These are phyloP conservation scores for Jamesozyma spencerorum DNA, from an alignment of 805 yeast genomes.

Conservation along the genomic window DNA sequence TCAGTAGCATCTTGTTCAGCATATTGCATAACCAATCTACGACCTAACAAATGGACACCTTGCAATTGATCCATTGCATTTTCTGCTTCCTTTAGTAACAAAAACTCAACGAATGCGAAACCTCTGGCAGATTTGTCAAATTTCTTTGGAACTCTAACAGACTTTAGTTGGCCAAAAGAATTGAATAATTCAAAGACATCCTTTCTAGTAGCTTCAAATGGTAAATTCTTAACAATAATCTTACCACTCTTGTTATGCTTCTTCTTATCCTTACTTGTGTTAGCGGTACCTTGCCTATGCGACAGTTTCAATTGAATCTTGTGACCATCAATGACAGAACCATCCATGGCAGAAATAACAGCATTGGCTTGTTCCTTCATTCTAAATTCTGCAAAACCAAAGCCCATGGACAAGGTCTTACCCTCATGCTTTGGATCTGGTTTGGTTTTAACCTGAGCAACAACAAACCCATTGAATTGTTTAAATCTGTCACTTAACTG, in stretches of 20 bases:
- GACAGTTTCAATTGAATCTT: slow-evolving; percentile 82
- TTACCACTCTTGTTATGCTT: slow-evolving; percentile 46
- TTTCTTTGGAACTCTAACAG: slow-evolving; percentile 93
- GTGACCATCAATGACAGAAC: slow-evolving; percentile 78
- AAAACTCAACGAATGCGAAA: slow-evolving; percentile 92
- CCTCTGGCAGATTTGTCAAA: slow-evolving; percentile 94
- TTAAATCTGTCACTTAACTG: slow-evolving; percentile 55
- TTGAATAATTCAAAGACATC: slow-evolving; percentile 90
- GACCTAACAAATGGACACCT: slow-evolving; percentile 94
- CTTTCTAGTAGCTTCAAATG: slow-evolving; percentile 89
- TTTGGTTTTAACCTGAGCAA: slow-evolving; percentile 76
- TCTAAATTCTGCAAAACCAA: slow-evolving; percentile 88
- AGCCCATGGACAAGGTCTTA: slow-evolving; percentile 84
- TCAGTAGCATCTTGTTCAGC: slow-evolving; percentile 76
- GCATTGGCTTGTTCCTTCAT: slow-evolving; percentile 67
- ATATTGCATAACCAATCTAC: slow-evolving; percentile 86
- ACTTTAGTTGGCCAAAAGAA: slow-evolving; percentile 87
- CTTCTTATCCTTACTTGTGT: slow-evolving; percentile 18
- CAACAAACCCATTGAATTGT: slow-evolving; percentile 65
- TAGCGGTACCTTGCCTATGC: slow-evolving; percentile 50
- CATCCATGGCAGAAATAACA: slow-evolving; percentile 69
- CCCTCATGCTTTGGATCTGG: slow-evolving; percentile 72
- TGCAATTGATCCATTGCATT: slow-evolving; percentile 85
- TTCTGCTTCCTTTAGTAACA: slow-evolving; percentile 82
- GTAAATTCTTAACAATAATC: slow-evolving; percentile 90